phyloP scores from a whole-genome alignment of 176 grass and related monocot species.

The Coix lacrymajobi region DNA sequence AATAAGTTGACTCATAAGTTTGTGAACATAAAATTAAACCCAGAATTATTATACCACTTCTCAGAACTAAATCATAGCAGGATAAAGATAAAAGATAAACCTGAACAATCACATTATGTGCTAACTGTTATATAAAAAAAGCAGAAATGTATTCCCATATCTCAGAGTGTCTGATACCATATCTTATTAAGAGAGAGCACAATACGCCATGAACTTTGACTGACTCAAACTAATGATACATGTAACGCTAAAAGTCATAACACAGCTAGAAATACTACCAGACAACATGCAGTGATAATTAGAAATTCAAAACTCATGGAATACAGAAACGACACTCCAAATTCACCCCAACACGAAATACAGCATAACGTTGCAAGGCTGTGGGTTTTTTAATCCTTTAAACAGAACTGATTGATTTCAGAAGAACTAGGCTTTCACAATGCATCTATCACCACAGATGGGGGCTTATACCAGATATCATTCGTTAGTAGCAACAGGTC shows the following conservation, averaged over 20 bases:
- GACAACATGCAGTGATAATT: too few species aligned
- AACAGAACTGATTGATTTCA: background rate
- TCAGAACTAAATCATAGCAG: background rate
- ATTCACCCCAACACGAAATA: too few species aligned
- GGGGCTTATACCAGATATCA: background rate
- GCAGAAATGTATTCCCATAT: background rate
- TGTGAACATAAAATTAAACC: too few species aligned
- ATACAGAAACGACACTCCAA: too few species aligned
- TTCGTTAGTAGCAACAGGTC: slow-evolving; percentile 7
- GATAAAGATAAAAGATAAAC: background rate
- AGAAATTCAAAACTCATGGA: too few species aligned
- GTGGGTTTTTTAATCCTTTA: background rate
- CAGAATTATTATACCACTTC: too few species aligned
- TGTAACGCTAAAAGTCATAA: too few species aligned
- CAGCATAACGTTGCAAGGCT: background rate
- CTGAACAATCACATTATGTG: background rate
- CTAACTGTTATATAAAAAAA: background rate
- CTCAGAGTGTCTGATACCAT: background rate
- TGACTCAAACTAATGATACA: too few species aligned
- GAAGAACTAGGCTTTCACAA: background rate
- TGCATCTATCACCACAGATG: background rate
- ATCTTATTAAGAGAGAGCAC: background rate
- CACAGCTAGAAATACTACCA: too few species aligned
- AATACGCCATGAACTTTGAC: too few species aligned
- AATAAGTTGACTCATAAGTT: too few species aligned